Evolutionary conservation across 352 stramenopile species (phyloP).

Genomic region (Phytophthora hibernalis): DNA sequence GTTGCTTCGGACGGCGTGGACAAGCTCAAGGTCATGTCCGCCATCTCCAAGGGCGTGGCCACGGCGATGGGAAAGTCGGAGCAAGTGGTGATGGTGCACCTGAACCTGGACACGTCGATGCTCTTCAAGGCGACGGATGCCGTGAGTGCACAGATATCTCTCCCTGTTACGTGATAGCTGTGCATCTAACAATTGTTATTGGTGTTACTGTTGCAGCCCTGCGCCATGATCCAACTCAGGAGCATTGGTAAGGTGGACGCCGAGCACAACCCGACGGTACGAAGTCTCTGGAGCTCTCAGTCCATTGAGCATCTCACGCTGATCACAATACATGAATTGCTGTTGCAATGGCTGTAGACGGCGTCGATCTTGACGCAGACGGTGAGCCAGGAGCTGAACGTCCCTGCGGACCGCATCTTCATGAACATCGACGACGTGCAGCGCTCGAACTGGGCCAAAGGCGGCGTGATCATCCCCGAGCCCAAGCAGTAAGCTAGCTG

Average conservation of each 20-base stretch:
- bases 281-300: neutral
- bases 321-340: neutral
- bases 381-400: conserved; percentile 49
- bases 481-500: conserved; percentile 34
- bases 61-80: conserved; percentile 59
- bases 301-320: neutral
- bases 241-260: conserved; percentile 67
- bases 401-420: conserved; percentile 55
- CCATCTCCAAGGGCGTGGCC: conserved; percentile 52
- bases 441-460: conserved; percentile 56
- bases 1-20: conserved; percentile 43
- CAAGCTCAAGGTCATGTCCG: conserved; percentile 35
- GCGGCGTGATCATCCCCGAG: conserved; percentile 43
- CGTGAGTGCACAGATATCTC: conserved; percentile 27
- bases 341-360: conserved; percentile 37
- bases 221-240: conserved; percentile 58
- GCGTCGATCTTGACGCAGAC: conserved; percentile 47
- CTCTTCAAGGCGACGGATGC: conserved; percentile 57
- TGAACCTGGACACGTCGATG: conserved; percentile 61
- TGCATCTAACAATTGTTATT: neutral
- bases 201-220: conserved; percentile 42
- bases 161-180: neutral
- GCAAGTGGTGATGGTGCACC: conserved; percentile 63
- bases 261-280: conserved; percentile 54
- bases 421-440: conserved; percentile 63